A percentile compares a stretch with the other conserved stretches of the same genome.
phyloP scores from a whole-genome alignment of 2,329 filamentous ascomycete species.

The Penicillium sclerotigenum region DNA sequence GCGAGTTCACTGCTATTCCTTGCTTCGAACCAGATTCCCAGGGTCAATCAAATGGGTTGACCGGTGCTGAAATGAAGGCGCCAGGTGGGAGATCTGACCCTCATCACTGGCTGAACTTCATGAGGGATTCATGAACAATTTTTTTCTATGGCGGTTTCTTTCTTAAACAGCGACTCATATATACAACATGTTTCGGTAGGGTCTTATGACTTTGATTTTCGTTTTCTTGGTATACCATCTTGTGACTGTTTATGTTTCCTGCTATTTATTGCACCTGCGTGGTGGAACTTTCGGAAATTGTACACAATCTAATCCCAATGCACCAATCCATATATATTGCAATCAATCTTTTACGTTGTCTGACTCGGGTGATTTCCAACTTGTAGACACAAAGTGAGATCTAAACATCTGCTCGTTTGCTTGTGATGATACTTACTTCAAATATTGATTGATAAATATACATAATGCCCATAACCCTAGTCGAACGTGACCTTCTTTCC shows the following conservation, averaged over 20 bases:
- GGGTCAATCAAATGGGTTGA: constrained; percentile 12
- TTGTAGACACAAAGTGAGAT: not conserved
- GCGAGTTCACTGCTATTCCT: constrained; percentile 41
- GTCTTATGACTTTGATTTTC: constrained; percentile 2
- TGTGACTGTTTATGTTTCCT: not conserved
- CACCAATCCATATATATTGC: not conserved
- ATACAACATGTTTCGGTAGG: not conserved
- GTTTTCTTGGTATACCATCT: constrained; percentile 20
- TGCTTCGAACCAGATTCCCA: constrained; percentile 38
- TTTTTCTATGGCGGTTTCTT: not conserved
- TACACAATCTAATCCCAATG: not conserved
- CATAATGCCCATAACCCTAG: constrained; percentile 32
- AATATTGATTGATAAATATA: constrained; percentile 4
- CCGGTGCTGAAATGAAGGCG: constrained; percentile 27
- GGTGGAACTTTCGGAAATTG: not conserved
- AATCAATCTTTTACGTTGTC: not conserved
- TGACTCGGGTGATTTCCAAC: not conserved
- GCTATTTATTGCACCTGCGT: not conserved
- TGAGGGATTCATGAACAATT: constrained; percentile 23
- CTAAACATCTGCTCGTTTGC: not conserved
- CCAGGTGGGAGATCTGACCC: constrained; percentile 23
- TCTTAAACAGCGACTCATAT: not conserved
- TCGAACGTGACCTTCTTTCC: constrained; percentile 65
- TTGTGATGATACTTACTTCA: not conserved
- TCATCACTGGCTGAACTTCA: constrained; percentile 36